Evolutionary conservation across 768 basidiomycete species (phyloP).

Genomic region (Mycena alexandri): DNA sequence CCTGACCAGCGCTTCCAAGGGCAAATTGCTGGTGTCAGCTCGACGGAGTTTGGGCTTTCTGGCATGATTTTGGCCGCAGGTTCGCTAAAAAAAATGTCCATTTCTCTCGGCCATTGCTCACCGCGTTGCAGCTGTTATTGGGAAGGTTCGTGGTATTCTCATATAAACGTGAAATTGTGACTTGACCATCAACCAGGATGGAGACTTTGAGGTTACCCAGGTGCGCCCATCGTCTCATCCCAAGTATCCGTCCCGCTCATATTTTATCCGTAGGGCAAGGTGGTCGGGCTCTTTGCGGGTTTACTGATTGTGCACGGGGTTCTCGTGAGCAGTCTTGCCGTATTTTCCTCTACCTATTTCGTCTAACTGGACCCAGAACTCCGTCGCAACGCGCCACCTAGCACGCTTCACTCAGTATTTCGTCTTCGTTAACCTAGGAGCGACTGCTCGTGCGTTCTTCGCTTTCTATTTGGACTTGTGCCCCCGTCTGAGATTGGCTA

Average conservation of each 20-base stretch:
- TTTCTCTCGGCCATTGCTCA: not conserved
- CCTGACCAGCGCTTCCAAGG: constrained; percentile 50
- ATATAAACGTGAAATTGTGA: constrained; percentile 14
- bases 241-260: constrained; percentile 3
- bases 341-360: not conserved
- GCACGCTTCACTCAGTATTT: constrained; percentile 81
- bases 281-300: constrained; percentile 82
- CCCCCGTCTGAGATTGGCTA: constrained; percentile 18
- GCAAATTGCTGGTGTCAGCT: constrained; percentile 88
- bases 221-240: constrained; percentile 40
- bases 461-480: not conserved
- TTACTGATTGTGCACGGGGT: constrained; percentile 84
- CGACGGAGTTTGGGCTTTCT: constrained; percentile 86
- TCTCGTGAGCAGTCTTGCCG: constrained; percentile 56
- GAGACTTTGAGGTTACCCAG: constrained; percentile 69
- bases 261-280: constrained; percentile 65
- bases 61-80: constrained; percentile 86
- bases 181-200: constrained; percentile 52
- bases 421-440: constrained; percentile 90
- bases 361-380: constrained; percentile 60
- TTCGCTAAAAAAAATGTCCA: not conserved
- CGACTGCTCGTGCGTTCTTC: constrained; percentile 68
- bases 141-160: constrained; percentile 52
- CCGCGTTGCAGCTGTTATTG: constrained; percentile 56
- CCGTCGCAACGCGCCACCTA: constrained; percentile 79